These are phyloP conservation scores for Luvunga scandens DNA, from an alignment of 345 rosid species.

Conservation along the genomic window DNA sequence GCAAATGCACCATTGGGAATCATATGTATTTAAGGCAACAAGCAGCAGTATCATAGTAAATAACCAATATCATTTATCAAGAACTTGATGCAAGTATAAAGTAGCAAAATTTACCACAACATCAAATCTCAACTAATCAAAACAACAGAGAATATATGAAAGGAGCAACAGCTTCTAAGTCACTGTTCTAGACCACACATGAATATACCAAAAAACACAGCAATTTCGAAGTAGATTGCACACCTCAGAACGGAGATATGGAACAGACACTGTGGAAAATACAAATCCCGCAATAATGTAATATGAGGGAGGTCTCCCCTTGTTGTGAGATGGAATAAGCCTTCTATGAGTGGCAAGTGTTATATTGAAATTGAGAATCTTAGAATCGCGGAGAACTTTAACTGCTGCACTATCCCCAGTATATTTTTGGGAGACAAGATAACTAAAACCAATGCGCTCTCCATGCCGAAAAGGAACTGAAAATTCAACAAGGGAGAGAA, in stretches of 20 bases:
- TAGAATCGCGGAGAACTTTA: conserved; percentile 56
- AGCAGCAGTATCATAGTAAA: background rate
- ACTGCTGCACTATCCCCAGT: conserved; percentile 54
- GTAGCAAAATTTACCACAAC: background rate
- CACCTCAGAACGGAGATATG: conserved; percentile 64
- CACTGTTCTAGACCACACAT: background rate
- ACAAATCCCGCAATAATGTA: conserved; percentile 74
- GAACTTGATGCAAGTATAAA: background rate
- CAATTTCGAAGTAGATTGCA: background rate
- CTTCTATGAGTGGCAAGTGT: conserved; percentile 56
- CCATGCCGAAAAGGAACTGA: conserved; percentile 80
- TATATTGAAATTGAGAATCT: conserved; percentile 51
- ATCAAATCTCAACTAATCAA: background rate
- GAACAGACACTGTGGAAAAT: conserved; percentile 56
- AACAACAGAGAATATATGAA: background rate
- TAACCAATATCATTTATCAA: background rate
- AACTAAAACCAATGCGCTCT: conserved; percentile 73
- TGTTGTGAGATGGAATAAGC: conserved; percentile 63
- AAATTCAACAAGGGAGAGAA: conserved; percentile 15
- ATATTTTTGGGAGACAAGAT: conserved; percentile 69
- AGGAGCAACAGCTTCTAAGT: background rate
- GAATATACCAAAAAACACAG: background rate
- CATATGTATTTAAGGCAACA: background rate
- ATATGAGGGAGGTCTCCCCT: conserved; percentile 62
- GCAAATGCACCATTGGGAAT: background rate